These are phyloP conservation scores for Solanum hybrid DNA, from an alignment of 305 asterid species.

Conservation along the genomic window DNA sequence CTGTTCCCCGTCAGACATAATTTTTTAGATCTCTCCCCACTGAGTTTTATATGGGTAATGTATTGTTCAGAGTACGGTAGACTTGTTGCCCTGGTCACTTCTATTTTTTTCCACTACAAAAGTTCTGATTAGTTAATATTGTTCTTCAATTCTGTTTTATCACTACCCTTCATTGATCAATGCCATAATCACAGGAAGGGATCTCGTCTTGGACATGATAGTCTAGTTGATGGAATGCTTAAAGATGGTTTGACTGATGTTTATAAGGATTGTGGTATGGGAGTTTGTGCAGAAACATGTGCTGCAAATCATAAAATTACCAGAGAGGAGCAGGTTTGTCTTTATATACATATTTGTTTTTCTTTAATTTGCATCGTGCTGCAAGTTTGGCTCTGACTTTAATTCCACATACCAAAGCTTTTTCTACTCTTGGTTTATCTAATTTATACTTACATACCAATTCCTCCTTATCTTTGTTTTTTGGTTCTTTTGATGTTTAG, in stretches of 20 bases:
- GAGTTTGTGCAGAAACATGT: constrained; percentile 95
- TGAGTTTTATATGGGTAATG: neutral
- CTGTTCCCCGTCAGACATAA: neutral
- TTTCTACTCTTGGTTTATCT: neutral
- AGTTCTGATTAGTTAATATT: neutral
- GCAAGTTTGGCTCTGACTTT: neutral
- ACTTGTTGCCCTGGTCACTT: neutral
- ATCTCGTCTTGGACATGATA: constrained; percentile 94
- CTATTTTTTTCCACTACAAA: neutral
- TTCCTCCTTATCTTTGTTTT: neutral
- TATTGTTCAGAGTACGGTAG: neutral
- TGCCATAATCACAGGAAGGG: constrained; percentile 63
- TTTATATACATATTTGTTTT: neutral
- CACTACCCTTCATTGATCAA: constrained; percentile 6
- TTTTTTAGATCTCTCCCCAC: neutral
- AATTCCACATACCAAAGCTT: neutral
- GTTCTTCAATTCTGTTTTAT: neutral
- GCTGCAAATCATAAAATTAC: constrained; percentile 71
- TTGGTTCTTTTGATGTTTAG: neutral
- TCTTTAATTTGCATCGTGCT: neutral
- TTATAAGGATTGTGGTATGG: constrained; percentile 89
- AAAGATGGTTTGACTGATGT: constrained; percentile 99
- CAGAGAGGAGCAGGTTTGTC: constrained; percentile 86
- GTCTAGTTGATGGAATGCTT: constrained; percentile 97
- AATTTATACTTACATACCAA: neutral